Base-by-base conservation (phyloP, 2,329 filamentous ascomycete genomes). In the Arthrobotrys musiformis region DNA sequence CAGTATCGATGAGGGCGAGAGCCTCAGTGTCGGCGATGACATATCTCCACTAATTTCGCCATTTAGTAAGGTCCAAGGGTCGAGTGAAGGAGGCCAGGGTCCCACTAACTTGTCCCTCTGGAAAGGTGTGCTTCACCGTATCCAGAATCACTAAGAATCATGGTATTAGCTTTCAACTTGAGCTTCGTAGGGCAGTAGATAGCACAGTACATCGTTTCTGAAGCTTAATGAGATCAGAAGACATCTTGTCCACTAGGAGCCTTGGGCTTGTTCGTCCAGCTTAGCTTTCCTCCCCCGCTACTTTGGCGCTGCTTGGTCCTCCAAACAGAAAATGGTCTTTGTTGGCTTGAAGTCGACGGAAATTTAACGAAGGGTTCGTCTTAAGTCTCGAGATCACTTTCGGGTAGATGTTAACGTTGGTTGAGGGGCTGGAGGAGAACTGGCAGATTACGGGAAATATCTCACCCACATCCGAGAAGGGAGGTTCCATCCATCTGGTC, bases 1-100 rank as follows among this genome's bases (percentile, higher is more conserved):
- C 92, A 86, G 94, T 97, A 85, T 97, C 91, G 81, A 99, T 88
- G 81, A 99, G 88, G 84, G 91, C 94, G 83, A 91, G 90, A 83
- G 93, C 94, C 70, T 86, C 87, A 80, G 92, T 90, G 85, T 99
- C 95, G 81, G 97, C 87, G 64, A 99, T 91, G 80, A 99, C 86
- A 80, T 97, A 92, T 89, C 98, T 99, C 95, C 95, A 99, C 93
- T 97, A 60, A 2, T 42, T 26, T 40, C 44, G 68, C 56, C 26
- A 13, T 40, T 58, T 26, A 70, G 62, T 42, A 17, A 35, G 8
- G 22, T 11, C 50, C 9, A 24, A 22, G 1, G 4, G 17, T 46
- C 33, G 9, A 30, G 26, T n/a, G 2, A 13, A 28, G 48, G 19
- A 19, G 22, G 19, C 7, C 28, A 26, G 54, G 37, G 56, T 68